Conservation (phyloP, 148 eudicot genomes). For the Bassia scoparia region DNA sequence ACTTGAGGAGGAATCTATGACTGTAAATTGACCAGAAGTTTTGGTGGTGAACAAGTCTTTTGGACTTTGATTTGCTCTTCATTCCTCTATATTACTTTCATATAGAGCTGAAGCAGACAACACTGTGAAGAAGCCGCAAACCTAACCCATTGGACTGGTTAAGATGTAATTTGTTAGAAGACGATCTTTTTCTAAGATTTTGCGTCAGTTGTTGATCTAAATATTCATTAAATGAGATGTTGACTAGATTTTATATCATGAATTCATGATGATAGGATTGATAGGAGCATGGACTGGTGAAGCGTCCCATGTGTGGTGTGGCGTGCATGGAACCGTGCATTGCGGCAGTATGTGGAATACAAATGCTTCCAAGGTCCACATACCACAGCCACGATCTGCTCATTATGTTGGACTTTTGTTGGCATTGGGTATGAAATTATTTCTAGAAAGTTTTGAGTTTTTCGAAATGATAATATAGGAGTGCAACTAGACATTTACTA, state of each 20-base stretch:
- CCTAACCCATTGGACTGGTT: conserved; percentile 16
- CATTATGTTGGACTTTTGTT: no score
- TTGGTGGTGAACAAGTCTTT: conserved; percentile 4
- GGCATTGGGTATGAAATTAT: no score
- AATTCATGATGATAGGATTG: neutral
- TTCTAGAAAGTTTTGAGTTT: no score
- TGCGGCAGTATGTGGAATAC: neutral
- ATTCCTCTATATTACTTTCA: neutral
- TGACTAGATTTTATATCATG: neutral
- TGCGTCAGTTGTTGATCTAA: neutral
- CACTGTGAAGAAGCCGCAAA: neutral
- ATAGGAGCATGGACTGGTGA: neutral
- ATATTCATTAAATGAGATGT: neutral
- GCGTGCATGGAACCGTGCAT: neutral
- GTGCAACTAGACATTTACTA: no score
- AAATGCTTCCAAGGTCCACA: no score
- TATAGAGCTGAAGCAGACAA: conserved; percentile 21
- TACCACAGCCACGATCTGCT: no score
- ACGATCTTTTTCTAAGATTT: neutral
- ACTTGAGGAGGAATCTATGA: neutral
- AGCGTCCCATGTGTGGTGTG: neutral
- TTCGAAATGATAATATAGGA: no score
- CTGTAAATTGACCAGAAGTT: conserved; percentile 10
- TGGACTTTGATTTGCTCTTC: conserved; percentile 11
- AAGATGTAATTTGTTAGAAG: neutral